A percentile compares a stretch with the other conserved stretches of the same genome.
Conservation (phyloP, 23 red algal genomes). For the Agarophyton chilense region DNA sequence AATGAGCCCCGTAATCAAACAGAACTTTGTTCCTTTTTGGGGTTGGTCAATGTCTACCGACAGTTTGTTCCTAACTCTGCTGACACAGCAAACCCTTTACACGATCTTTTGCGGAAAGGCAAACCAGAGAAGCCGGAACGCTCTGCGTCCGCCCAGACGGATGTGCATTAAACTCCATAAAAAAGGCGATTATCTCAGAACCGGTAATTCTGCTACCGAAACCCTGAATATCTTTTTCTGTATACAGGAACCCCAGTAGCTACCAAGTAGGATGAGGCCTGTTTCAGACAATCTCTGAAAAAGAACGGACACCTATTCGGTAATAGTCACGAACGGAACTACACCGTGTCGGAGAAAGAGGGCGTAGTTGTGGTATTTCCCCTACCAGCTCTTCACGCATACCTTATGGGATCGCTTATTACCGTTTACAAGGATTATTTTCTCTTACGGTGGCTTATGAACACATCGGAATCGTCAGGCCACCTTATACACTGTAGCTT, state of each 20-base stretch:
- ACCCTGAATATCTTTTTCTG: not conserved
- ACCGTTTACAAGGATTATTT: not conserved
- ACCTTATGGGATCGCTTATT: not conserved
- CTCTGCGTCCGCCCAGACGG: not conserved
- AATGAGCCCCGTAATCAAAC: not conserved
- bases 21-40: not conserved
- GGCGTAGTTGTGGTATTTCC: not conserved
- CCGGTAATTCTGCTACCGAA: not conserved
- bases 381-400: not conserved
- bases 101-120: not conserved
- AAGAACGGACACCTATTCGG: not conserved
- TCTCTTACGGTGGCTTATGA: not conserved
- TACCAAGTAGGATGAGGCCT: not conserved
- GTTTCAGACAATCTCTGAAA: not conserved
- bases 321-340: not conserved
- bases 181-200: not conserved
- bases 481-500: not conserved
- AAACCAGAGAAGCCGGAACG: not conserved
- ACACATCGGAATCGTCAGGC: not conserved
- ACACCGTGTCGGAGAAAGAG: not conserved
- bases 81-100: not conserved
- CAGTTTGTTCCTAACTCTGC: not conserved
- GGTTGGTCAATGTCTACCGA: slow-evolving; percentile 23
- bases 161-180: not conserved
- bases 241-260: not conserved